Percentiles rank a stretch among this genome's conserved stretches.
phyloP scores from a whole-genome alignment of 345 rosid genomes.

The Gossypium turneri region DNA sequence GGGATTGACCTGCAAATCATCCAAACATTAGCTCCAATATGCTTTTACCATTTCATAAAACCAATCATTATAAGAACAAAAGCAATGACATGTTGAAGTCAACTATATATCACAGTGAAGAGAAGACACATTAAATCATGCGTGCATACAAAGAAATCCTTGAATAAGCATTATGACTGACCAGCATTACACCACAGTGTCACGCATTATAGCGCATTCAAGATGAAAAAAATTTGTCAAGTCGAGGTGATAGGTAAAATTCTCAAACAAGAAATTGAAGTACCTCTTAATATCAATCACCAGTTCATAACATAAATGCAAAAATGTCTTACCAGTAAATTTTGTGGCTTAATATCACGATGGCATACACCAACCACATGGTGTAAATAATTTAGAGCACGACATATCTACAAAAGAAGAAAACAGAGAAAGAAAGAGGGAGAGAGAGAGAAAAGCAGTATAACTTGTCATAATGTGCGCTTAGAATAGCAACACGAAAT shows the following conservation, averaged over 20 bases:
- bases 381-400: constrained; percentile 88
- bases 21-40: constrained; percentile 16
- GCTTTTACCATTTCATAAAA: not conserved
- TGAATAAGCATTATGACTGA: not conserved
- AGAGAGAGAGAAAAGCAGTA: constrained; percentile 12
- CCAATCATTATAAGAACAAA: not conserved
- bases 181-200: not conserved
- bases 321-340: constrained; percentile 68
- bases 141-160: not conserved
- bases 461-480: not conserved
- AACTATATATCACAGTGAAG: not conserved
- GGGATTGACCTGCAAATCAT: constrained; percentile 74
- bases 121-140: not conserved
- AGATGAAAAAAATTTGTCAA: not conserved
- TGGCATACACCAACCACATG: constrained; percentile 88
- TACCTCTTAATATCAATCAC: not conserved
- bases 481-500: not conserved
- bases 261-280: not conserved
- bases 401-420: constrained; percentile 62
- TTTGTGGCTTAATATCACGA: constrained; percentile 98
- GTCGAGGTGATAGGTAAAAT: not conserved
- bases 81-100: not conserved
- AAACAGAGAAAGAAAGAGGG: not conserved
- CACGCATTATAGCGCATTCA: not conserved
- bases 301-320: constrained; percentile 3